Evolutionary conservation across 305 asterid species (phyloP), one percentile per base, ranked within the genome.

Genomic region (Fraxinus baroniana): DNA sequence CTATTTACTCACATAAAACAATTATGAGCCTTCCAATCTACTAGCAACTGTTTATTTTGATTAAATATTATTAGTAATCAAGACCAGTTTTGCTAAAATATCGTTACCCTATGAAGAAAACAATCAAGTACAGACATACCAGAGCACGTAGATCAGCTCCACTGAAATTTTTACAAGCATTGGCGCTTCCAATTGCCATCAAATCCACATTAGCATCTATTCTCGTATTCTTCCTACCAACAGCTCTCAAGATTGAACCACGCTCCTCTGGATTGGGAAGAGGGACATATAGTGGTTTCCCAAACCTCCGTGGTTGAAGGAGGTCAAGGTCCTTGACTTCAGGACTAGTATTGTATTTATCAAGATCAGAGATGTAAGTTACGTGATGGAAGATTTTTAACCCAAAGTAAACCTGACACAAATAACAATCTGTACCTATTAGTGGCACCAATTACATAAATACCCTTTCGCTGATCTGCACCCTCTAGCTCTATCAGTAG

Each of bases 381-480:
- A 44, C 77, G 66, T 35, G 80, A 36, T 7, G 68, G 62, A 28
- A 82, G 22, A 22, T 6, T 55, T 76, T 64, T n/a, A 36, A 5
- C n/a, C 55, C 32, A 28, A 28, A 28, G 46, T 73, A 60, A 60
- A 18, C 68, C 77, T 12, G 78, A 60, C 55, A 79, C 36, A 39
- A 78, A n/a, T 17, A 41, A 80, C 22, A 28, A 62, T 76, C 4
- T 22, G 28, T 80, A 94, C 98, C 98, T 92, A 88, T 95, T 95
- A 77, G 98, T 94, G 77, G 99, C 98, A 66, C 99, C 98, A 83
- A 94, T 92, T 70, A 95, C 93, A 84, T 84, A 94, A 84, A 95
- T 94, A 33, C 95, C 97, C 76, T 68, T 84, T 78, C 97, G 87
- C 33, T 89, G 87, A 74, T 92, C 98, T 37, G 92, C 90, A 28